Evolutionary conservation across 148 eudicot species (phyloP), one percentile per base, ranked within the genome.

Genomic region (Camellia granthamiana): DNA sequence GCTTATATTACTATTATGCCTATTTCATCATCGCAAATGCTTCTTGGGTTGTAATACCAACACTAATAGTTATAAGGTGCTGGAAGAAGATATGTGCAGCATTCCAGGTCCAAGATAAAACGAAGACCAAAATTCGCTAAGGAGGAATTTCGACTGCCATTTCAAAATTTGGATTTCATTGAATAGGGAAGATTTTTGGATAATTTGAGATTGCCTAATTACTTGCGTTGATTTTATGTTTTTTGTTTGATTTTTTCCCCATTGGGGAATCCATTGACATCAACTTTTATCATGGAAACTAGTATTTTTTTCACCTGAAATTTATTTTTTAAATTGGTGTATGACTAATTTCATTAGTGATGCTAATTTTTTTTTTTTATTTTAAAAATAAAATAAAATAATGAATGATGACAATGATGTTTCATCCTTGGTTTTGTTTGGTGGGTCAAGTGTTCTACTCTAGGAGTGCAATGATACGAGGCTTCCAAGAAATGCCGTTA

Each of bases 71-170:
- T 5, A 78, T 89, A 79, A 84, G 89, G 71, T 84, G 94, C 92
- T 95, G 98, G 98, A 95, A 79, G 88, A 90, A 81, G 86, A 93
- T 95, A 69, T 93, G 93, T 69, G 91, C 85, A 5, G 87, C 94
- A 16, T 64, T 83, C 68, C 70, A 51, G 47, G 77, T 73, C 76
- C 90, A 86, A 56, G 85, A 81, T 47, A 84, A 78, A 87, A 88
- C 74, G 73, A 94, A 91, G 91, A 82, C 87, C 75, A 92, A 94
- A 87, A 58, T 79, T 72, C 84, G 88, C 42, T 91, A 75, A 67
- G 55, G 72, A 15, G 49, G 78, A 66, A 59, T 65, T 3, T 13
- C 7, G 19, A n/a, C 3, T n/a, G 51, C 68, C 67, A 8, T 75
- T 58, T 10, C 30, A 75, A 60, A 16, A 44, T 60, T n/a, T 12